phyloP scores from a whole-genome alignment of 2,329 filamentous ascomycete species.

The Pleurostoma richardsiae region DNA sequence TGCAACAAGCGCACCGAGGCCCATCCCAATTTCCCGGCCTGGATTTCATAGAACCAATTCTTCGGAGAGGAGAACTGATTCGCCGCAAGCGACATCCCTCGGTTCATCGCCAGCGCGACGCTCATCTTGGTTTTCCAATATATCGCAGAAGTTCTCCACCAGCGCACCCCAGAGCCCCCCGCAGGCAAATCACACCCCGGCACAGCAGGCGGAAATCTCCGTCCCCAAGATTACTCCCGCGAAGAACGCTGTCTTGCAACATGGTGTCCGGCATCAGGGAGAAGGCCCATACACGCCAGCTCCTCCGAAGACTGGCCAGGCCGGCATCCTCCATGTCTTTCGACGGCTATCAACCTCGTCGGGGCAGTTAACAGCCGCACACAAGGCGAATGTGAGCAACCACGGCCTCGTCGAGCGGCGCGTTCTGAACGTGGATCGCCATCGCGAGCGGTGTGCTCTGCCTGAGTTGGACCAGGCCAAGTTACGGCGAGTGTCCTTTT shows the following conservation, averaged over 20 bases:
- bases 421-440: constrained; percentile 78
- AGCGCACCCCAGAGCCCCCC: constrained; percentile 21
- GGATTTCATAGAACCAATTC: constrained; percentile 23
- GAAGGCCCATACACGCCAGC: constrained; percentile 68
- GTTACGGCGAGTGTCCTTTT: constrained; percentile 85
- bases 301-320: constrained; percentile 62
- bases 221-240: constrained; percentile 43
- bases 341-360: constrained; percentile 72
- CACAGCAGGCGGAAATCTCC: constrained; percentile 35
- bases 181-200: constrained; percentile 24
- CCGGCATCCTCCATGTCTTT: constrained; percentile 76
- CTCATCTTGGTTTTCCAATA: constrained; percentile 87
- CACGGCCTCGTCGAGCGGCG: constrained; percentile 74
- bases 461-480: constrained; percentile 76
- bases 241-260: constrained; percentile 56
- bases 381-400: constrained; percentile 35
- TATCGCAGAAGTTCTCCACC: constrained; percentile 87
- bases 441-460: constrained; percentile 74
- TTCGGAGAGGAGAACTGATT: constrained; percentile 19
- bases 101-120: constrained; percentile 44
- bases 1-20: constrained; percentile 11
- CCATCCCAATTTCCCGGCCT: constrained; percentile 22
- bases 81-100: constrained; percentile 18
- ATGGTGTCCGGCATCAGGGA: constrained; percentile 49
- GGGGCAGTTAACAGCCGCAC: constrained; percentile 38